Percentiles rank a stretch among this genome's conserved stretches.
Conservation (phyloP, 495 filamentous ascomycete species). For the Collariella sp. region DNA sequence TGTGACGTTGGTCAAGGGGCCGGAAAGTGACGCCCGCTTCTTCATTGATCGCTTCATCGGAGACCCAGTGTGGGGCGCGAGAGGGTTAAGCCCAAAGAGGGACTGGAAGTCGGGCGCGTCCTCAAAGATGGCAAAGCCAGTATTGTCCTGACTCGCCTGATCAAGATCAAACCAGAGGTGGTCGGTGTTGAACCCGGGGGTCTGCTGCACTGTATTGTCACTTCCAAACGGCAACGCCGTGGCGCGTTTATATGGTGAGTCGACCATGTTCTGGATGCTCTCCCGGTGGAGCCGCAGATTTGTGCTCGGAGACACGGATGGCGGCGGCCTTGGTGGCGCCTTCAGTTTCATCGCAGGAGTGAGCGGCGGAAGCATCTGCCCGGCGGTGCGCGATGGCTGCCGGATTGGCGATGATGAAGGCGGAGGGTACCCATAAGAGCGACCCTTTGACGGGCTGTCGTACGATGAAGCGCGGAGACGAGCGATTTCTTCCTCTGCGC, state of each 20-base stretch:
- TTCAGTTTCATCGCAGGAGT: conserved; percentile 84
- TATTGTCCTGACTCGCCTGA: conserved; percentile 42
- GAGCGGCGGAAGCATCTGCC: conserved; percentile 66
- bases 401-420: conserved; percentile 53
- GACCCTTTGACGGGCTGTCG: conserved; percentile 73
- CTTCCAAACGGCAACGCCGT: conserved; percentile 45
- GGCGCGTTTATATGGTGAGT: conserved; percentile 71
- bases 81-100: conserved; percentile 34
- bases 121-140: conserved; percentile 64
- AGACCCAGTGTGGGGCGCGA: conserved; percentile 46
- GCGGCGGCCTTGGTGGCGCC: conserved; percentile 68
- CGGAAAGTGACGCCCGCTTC: conserved; percentile 49
- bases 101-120: conserved; percentile 45
- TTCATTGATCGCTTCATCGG: conserved; percentile 67
- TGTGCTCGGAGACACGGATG: conserved; percentile 87
- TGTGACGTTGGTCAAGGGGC: conserved; percentile 60
- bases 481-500: conserved; percentile 90
- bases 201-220: conserved; percentile 59
- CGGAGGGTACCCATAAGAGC: conserved; percentile 40
- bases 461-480: conserved; percentile 87
- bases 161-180: conserved; percentile 34
- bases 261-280: conserved; percentile 76
- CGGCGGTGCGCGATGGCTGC: conserved; percentile 36
- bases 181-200: conserved; percentile 63
- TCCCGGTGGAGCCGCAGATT: conserved; percentile 89